Base-by-base conservation (phyloP, 805 yeast genomes). In the Candida orba region DNA sequence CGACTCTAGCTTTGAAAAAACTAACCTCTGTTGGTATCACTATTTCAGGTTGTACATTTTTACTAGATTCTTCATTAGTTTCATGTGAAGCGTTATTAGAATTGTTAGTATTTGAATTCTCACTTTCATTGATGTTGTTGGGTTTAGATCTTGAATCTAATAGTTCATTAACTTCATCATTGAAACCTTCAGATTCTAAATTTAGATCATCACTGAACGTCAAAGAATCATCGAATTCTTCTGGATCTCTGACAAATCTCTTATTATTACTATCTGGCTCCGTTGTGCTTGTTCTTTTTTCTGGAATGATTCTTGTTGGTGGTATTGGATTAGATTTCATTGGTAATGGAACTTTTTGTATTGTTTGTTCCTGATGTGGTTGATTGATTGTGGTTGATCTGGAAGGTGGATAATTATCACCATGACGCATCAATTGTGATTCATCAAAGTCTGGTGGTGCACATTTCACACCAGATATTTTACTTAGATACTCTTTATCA, bases 1-100 rank as follows among this genome's bases (percentile, higher is more conserved):
- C 89, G 9, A 74, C 76, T 50, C 75, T 76, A 2, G 89, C 87
- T 42, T 80, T 74, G 34, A 80, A 81, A 64, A 82, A 82, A 2
- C 73, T 58, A 17, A 67, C 65, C 20, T 50, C 52, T 1, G 43
- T 22, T 13, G 46, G 46, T 40, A 43, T 36, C n/a, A 25, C 22
- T 25, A 41, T 36, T 15, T 40, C 48, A 9, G 41, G 43, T 17
- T 23, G 10, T 24, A 36, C 40, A 17, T 31, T 9, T 31, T 42
- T 46, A 17, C 48, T 46, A 23, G 48, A 45, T 9, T 50, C 46
- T 17, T 49, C 48, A 40, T 43, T 40, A 47, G 48, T 46, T 29
- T 42, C 31, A 17, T 12, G 20, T 18, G 18, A 6, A 10, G 8
- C 36, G 18, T 34, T 25, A 15, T 37, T 31, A 4, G 36, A n/a